Evolutionary conservation across 352 stramenopile species (phyloP).

Genomic region (Phytophthora hibernalis): DNA sequence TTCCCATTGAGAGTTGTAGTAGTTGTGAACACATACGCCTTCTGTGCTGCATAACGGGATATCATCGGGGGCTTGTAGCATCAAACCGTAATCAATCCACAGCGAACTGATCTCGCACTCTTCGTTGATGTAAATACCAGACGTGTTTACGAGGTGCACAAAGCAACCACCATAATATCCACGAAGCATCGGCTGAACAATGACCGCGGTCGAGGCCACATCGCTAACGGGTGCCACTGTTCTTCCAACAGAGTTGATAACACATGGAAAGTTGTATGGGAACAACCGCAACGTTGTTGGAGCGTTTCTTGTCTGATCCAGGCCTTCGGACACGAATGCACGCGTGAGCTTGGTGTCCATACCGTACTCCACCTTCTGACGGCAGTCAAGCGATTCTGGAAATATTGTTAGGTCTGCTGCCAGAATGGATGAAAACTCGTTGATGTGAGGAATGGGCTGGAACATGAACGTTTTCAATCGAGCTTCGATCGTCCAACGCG

Average conservation of each 20-base stretch:
- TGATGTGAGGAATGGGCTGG: constrained; percentile 41
- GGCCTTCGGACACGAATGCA: constrained; percentile 38
- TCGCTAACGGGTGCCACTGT: constrained; percentile 24
- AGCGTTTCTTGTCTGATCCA: constrained; percentile 44
- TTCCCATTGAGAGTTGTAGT: constrained; percentile 47
- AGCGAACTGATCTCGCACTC: constrained; percentile 29
- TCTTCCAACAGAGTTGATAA: constrained; percentile 27
- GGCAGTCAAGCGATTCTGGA: constrained; percentile 36
- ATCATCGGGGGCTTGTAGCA: constrained; percentile 42
- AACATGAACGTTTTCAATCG: constrained; percentile 45
- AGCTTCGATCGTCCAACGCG: constrained; percentile 39
- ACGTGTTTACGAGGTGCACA: constrained; percentile 39
- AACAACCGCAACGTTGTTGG: constrained; percentile 42
- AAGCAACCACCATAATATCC: constrained; percentile 45
- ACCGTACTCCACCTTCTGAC: constrained; percentile 23
- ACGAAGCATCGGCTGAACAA: constrained; percentile 41
- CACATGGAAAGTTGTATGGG: constrained; percentile 45
- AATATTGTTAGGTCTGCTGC: constrained; percentile 45
- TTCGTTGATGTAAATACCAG: constrained; percentile 42
- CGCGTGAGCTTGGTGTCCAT: constrained; percentile 21
- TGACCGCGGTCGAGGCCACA: constrained; percentile 15
- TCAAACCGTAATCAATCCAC: constrained; percentile 46
- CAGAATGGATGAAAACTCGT: constrained; percentile 43
- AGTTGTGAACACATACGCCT: constrained; percentile 42
- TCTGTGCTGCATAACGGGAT: constrained; percentile 39